These are phyloP conservation scores for Colletotrichum sansevieriae DNA, from an alignment of 2,329 filamentous ascomycete genomes.

Conservation along the genomic window DNA sequence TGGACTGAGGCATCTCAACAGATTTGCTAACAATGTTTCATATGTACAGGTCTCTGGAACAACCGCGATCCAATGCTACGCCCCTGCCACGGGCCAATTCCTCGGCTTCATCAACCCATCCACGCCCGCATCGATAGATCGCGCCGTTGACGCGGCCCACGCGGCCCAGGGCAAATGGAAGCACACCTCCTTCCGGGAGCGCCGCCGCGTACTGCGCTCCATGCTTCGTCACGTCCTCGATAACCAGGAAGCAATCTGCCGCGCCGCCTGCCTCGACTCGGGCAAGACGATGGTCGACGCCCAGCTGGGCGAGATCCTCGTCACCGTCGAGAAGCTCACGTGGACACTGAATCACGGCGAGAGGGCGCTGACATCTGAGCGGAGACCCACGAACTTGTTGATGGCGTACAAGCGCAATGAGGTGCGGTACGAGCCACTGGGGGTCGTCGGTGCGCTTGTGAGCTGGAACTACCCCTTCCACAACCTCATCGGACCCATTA, in stretches of 20 bases:
- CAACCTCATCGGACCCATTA: constrained; percentile 91
- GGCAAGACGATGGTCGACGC: constrained; percentile 98
- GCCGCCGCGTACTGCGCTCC: constrained; percentile 83
- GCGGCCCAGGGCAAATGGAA: constrained; percentile 84
- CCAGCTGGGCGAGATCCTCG: constrained; percentile 91
- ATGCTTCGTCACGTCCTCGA: constrained; percentile 87
- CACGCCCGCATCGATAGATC: constrained; percentile 82
- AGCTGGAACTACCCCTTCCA: constrained; percentile 99
- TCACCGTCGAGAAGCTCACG: constrained; percentile 91
- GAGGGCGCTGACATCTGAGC: constrained; percentile 77
- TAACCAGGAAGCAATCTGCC: constrained; percentile 88
- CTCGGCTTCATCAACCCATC: constrained; percentile 84
- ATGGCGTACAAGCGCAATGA: constrained; percentile 97
- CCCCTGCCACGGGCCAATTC: constrained; percentile 87
- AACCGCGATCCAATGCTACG: constrained; percentile 84
- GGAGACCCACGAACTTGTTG: constrained; percentile 87
- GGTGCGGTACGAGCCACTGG: constrained; percentile 91
- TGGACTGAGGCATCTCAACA: too few species aligned
- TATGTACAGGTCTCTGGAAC: constrained; percentile 67
- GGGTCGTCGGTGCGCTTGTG: constrained; percentile 91
- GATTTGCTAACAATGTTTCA: neutral
- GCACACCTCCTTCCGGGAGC: constrained; percentile 80
- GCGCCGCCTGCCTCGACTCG: constrained; percentile 88
- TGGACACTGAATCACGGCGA: constrained; percentile 96
- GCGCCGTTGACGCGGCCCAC: constrained; percentile 79